phyloP scores from a whole-genome alignment of 2,329 filamentous ascomycete species.

The Clonostachys rhizophaga region DNA sequence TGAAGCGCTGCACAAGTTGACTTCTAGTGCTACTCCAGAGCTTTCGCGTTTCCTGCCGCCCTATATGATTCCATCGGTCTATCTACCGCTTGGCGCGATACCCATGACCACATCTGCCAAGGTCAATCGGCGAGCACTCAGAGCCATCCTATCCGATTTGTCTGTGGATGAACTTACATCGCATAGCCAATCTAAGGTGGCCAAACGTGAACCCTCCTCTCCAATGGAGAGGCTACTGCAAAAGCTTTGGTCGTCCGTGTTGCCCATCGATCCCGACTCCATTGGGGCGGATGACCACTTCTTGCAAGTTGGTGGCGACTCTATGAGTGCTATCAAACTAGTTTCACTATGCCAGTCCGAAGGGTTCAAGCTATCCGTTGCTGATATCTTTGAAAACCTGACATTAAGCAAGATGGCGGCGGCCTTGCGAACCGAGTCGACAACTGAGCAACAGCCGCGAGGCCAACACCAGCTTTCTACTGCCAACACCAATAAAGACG shows the following conservation, averaged over 20 bases:
- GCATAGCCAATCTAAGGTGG: too few relatives aligned
- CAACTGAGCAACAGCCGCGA: too few relatives aligned
- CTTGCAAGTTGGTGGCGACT: constrained; percentile 36
- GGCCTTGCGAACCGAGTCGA: too few relatives aligned
- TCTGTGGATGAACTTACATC: too few relatives aligned
- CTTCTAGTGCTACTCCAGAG: neutral
- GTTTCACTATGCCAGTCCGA: constrained; percentile 8
- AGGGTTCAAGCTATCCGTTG: neutral
- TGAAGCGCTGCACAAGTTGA: neutral
- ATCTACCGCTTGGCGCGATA: neutral
- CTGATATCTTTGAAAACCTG: neutral
- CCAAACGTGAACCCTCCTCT: too few relatives aligned
- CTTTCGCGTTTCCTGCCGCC: constrained; percentile 6
- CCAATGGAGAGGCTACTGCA: constrained; percentile 27
- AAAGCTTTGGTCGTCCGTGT: constrained; percentile 3
- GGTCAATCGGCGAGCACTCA: constrained; percentile 2
- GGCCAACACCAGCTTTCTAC: too few relatives aligned
- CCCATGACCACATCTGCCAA: constrained; percentile 1
- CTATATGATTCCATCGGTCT: constrained; percentile 1
- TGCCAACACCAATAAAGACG: too few relatives aligned
- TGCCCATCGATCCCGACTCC: constrained; percentile 1
- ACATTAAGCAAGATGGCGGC: neutral
- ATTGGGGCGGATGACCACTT: constrained; percentile 35
- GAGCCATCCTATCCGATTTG: constrained; percentile 13
- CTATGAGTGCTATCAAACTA: constrained; percentile 2